phyloP scores from a whole-genome alignment of 2,329 filamentous ascomycete species.

The Tricladium varicosporioides region DNA sequence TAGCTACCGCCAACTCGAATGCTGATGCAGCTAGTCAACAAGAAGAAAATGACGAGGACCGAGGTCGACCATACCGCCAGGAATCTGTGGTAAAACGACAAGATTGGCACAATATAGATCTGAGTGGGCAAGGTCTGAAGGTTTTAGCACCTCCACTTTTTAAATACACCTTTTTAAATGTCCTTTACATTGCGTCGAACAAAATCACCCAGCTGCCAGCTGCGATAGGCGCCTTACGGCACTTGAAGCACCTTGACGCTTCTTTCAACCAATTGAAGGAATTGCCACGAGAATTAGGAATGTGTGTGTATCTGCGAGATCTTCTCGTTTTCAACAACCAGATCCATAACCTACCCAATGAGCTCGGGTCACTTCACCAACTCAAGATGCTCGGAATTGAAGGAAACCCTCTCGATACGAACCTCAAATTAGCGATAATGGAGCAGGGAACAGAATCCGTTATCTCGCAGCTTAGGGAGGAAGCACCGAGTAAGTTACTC shows the following conservation, averaged over 20 bases:
- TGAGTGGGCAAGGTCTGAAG: constrained; percentile 92
- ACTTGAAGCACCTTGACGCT: constrained; percentile 78
- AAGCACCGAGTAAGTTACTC: constrained; percentile 69
- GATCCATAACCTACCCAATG: constrained; percentile 76
- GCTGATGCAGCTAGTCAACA: constrained; percentile 39
- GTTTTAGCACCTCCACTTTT: constrained; percentile 79
- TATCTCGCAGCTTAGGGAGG: constrained; percentile 78
- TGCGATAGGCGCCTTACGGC: constrained; percentile 77
- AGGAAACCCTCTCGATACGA: constrained; percentile 79
- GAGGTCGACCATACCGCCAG: constrained; percentile 59
- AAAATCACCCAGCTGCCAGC: constrained; percentile 78
- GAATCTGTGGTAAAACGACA: constrained; percentile 67
- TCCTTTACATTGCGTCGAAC: constrained; percentile 92
- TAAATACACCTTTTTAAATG: constrained; percentile 82
- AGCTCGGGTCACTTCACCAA: constrained; percentile 85
- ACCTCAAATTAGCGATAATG: constrained; percentile 77
- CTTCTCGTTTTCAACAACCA: constrained; percentile 89
- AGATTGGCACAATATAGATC: constrained; percentile 90
- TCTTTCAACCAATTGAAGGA: constrained; percentile 83
- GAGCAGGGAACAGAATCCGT: constrained; percentile 85
- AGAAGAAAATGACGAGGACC: constrained; percentile 55
- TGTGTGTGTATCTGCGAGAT: constrained; percentile 89
- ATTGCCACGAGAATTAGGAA: constrained; percentile 87
- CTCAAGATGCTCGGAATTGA: constrained; percentile 89
- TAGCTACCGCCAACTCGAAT: constrained; percentile 45